Percentiles rank a stretch among this genome's conserved stretches.
These are phyloP conservation scores for Stentor coeruleus DNA, from an alignment of 73 alveolate genomes.

Conservation along the genomic window DNA sequence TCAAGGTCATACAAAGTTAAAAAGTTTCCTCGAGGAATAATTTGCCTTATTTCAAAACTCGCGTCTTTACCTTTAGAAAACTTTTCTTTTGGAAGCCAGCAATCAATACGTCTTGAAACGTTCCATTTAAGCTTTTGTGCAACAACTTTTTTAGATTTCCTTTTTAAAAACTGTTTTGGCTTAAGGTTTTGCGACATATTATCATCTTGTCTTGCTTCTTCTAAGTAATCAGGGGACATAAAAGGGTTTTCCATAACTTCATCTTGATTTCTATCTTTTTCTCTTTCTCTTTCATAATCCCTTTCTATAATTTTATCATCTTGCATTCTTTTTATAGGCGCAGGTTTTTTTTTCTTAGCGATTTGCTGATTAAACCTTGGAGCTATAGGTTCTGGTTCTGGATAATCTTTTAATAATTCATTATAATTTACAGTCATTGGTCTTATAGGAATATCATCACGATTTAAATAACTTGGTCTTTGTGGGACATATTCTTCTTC, in stretches of 20 bases:
- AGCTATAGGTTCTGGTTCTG: neutral
- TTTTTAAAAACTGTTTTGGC: neutral
- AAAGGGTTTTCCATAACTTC: conserved; percentile 7
- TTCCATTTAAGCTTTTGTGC: neutral
- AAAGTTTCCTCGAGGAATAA: neutral
- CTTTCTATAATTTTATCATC: neutral
- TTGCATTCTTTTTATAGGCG: too few relatives aligned
- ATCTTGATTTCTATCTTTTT: too few relatives aligned
- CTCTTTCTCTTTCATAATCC: too few relatives aligned
- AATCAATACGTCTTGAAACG: neutral
- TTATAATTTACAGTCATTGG: neutral
- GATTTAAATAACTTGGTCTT: neutral
- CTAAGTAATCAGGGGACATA: neutral
- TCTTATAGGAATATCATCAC: neutral
- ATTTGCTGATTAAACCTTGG: too few relatives aligned
- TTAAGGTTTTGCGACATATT: neutral
- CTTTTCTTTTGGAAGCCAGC: neutral
- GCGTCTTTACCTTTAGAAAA: neutral
- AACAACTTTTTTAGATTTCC: neutral
- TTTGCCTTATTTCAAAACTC: neutral
- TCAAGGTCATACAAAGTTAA: neutral
- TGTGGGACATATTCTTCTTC: neutral
- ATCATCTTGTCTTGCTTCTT: neutral
- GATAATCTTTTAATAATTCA: neutral
- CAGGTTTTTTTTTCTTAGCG: neutral